These are phyloP conservation scores for Albatrellus ellisii DNA, from an alignment of 768 basidiomycete species.

Conservation along the genomic window DNA sequence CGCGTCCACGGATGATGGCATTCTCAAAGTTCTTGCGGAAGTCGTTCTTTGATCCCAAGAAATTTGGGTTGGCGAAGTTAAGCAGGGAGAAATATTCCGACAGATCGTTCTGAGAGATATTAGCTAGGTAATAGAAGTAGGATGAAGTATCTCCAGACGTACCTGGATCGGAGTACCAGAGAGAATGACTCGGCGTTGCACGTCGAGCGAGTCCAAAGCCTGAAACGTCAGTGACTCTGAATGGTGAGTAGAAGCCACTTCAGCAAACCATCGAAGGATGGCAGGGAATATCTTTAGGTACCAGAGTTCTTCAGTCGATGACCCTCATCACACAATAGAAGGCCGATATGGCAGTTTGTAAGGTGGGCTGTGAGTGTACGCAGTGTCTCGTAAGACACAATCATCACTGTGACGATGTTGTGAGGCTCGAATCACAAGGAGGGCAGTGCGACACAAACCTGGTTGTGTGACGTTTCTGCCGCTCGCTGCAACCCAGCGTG, in stretches of 20 bases:
- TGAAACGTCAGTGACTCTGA: constrained; percentile 81
- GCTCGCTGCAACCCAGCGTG: constrained; percentile 78
- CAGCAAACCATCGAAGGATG: too few species aligned
- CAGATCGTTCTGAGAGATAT: constrained; percentile 61
- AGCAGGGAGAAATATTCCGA: constrained; percentile 91
- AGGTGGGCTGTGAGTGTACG: constrained; percentile 69
- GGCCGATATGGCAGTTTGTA: constrained; percentile 68
- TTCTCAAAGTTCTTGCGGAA: constrained; percentile 96
- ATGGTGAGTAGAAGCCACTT: not conserved
- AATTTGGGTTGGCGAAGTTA: constrained; percentile 88
- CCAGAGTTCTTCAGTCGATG: constrained; percentile 95
- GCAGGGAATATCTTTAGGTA: constrained; percentile 20
- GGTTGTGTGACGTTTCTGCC: constrained; percentile 89
- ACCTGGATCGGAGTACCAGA: constrained; percentile 92
- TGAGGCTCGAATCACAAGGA: not conserved
- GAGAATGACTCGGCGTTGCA: constrained; percentile 83
- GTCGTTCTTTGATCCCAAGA: constrained; percentile 76
- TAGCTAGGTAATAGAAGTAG: too few species aligned
- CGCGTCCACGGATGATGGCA: constrained; percentile 80
- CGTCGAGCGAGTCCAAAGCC: constrained; percentile 70
- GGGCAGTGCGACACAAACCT: constrained; percentile 32
- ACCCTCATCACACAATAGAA: constrained; percentile 95
- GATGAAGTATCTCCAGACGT: constrained; percentile 9
- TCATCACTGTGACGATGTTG: constrained; percentile 58
- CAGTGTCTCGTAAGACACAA: constrained; percentile 95